A percentile compares a stretch with the other conserved stretches of the same genome.
phyloP scores from a whole-genome alignment of 148 eudicot genomes.

The Mesembryanthemum crystallinum region DNA sequence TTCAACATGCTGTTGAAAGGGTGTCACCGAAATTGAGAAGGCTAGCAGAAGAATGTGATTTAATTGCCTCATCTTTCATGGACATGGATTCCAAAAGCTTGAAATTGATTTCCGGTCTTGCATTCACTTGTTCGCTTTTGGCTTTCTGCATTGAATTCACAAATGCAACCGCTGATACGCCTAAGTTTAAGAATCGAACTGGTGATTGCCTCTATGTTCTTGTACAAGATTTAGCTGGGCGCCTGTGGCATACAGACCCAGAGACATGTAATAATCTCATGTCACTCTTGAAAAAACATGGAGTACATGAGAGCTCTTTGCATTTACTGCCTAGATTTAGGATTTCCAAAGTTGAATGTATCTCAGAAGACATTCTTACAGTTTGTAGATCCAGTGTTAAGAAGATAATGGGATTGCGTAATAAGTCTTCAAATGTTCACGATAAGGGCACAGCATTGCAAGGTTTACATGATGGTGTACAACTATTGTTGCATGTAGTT shows the following conservation, averaged over 20 bases:
- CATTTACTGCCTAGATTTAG: conserved; percentile 31
- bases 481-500: conserved; percentile 39
- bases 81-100: conserved; percentile 60
- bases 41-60: conserved; percentile 58
- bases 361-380: conserved; percentile 34
- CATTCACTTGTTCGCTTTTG: conserved; percentile 65
- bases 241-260: conserved; percentile 46
- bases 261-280: conserved; percentile 47
- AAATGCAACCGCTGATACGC: conserved; percentile 27
- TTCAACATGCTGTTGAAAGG: conserved; percentile 17
- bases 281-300: conserved; percentile 40
- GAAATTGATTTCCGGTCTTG: conserved; percentile 45
- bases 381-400: conserved; percentile 46
- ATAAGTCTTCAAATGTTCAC: conserved; percentile 25
- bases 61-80: conserved; percentile 56
- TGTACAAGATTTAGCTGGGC: conserved; percentile 48
- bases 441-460: conserved; percentile 20
- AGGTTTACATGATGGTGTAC: conserved; percentile 28
- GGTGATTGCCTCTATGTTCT: conserved; percentile 41
- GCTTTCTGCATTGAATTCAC: conserved; percentile 59
- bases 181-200: conserved; percentile 16
- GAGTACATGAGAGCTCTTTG: conserved; percentile 32
- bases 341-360: conserved; percentile 28
- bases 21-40: conserved; percentile 48
- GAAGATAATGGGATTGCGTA: conserved; percentile 39